These are phyloP conservation scores for Xerocomus minutiporus DNA, from an alignment of 1,284 basidiomycete genomes.

Conservation along the genomic window DNA sequence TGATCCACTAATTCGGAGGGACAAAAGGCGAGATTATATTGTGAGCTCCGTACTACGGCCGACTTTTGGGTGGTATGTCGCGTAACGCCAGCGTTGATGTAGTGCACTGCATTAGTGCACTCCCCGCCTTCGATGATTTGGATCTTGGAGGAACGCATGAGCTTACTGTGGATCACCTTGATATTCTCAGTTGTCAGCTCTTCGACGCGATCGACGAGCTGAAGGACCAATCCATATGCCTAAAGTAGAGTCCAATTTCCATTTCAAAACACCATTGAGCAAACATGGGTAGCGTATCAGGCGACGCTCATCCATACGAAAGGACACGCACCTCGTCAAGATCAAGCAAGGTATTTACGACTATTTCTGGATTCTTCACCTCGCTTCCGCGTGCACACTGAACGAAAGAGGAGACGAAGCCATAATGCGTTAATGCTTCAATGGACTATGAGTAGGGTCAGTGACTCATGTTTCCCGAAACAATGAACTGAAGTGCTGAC, in stretches of 20 bases:
- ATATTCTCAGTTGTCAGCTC: conserved; percentile 28
- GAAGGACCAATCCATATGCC: conserved; percentile 25
- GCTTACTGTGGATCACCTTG: conserved; percentile 26
- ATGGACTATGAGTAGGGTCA: conserved; percentile 18
- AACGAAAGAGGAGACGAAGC: conserved; percentile 27
- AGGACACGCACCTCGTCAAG: conserved; percentile 22
- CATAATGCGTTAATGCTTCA: conserved; percentile 27
- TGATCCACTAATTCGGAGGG: conserved; percentile 37
- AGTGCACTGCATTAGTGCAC: conserved; percentile 18
- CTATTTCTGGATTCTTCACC: conserved; percentile 19
- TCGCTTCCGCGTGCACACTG: conserved; percentile 20
- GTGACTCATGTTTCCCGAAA: neutral
- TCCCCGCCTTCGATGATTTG: conserved; percentile 19
- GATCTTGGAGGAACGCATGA: conserved; percentile 34
- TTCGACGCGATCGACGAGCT: conserved; percentile 24
- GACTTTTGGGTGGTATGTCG: conserved; percentile 35
- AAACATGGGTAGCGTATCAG: neutral
- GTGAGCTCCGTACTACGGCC: conserved; percentile 33
- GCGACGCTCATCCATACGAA: neutral
- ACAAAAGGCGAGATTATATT: conserved; percentile 37
- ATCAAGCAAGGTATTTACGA: conserved; percentile 23
- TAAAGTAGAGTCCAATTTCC: conserved; percentile 1
- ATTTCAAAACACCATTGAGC: neutral
- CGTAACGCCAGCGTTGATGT: conserved; percentile 36
- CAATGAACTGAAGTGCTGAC: conserved; percentile 1